Conservation (phyloP, 2,329 filamentous ascomycete genomes). For the Arthrobotrys iridis region DNA sequence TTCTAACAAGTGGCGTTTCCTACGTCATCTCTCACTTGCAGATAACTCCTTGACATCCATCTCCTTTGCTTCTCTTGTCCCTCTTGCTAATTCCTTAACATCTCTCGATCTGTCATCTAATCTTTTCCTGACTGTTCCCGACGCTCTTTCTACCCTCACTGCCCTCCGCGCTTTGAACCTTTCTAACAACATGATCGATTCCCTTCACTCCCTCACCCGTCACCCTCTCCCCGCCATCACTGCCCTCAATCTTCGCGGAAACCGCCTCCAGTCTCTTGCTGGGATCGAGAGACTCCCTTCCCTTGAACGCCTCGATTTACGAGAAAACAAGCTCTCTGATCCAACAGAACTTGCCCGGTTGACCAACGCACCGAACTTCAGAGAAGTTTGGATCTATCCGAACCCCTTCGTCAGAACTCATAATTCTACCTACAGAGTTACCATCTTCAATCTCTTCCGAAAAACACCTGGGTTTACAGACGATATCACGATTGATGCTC, state of each 20-base stretch:
- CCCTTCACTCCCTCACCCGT: conserved; percentile 83
- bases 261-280: conserved; percentile 84
- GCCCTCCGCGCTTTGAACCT: conserved; percentile 91
- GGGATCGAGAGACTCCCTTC: conserved; percentile 90
- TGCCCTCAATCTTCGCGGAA: conserved; percentile 87
- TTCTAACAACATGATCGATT: conserved; percentile 97
- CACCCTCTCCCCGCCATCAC: conserved; percentile 93
- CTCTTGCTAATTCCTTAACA: conserved; percentile 85
- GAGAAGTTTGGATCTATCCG: conserved; percentile 89
- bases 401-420: conserved; percentile 93
- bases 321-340: conserved; percentile 91
- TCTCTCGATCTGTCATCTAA: conserved; percentile 94
- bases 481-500: conserved; percentile 87
- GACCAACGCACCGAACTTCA: conserved; percentile 88
- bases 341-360: conserved; percentile 88
- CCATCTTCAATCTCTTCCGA: conserved; percentile 95
- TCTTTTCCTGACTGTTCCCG: conserved; percentile 91
- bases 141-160: conserved; percentile 84
- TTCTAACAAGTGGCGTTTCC: conserved; percentile 90
- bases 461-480: conserved; percentile 87
- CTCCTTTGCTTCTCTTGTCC: conserved; percentile 76
- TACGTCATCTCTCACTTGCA: conserved; percentile 88
- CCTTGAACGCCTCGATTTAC: conserved; percentile 86
- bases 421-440: conserved; percentile 78
- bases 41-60: conserved; percentile 91